Conservation (phyloP, 176 grass and related monocot species). For the Triticum aestivum region IWGSC_CS_RefSeq_v2.1 NC_057799.1:651286172-651286671, state of each 20-base stretch:
- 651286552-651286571: not conserved
- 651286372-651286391: not conserved
- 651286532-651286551: not conserved
- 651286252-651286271: slow-evolving; percentile 51
- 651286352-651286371: not conserved
- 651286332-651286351: not conserved
- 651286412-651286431: slow-evolving; percentile 45
- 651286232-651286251: not conserved
- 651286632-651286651: slow-evolving; percentile 20
- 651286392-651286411: not conserved
- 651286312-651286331: not conserved
- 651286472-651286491: slow-evolving; percentile 36
- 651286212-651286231: slow-evolving; percentile 28
- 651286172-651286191: no score
- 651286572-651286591: not conserved
- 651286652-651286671: slow-evolving; percentile 8
- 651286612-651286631: slow-evolving; percentile 37
- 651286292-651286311: not conserved
- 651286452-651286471: slow-evolving; percentile 1
- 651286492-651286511: not conserved
- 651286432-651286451: not conserved
- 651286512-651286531: not conserved
- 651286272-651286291: slow-evolving; percentile 28
- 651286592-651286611: slow-evolving; percentile 20
- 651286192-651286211: no score